Evolutionary conservation across 306 rosid genomes (phyloP).

Genomic region (Lagenaria siceraria): DNA sequence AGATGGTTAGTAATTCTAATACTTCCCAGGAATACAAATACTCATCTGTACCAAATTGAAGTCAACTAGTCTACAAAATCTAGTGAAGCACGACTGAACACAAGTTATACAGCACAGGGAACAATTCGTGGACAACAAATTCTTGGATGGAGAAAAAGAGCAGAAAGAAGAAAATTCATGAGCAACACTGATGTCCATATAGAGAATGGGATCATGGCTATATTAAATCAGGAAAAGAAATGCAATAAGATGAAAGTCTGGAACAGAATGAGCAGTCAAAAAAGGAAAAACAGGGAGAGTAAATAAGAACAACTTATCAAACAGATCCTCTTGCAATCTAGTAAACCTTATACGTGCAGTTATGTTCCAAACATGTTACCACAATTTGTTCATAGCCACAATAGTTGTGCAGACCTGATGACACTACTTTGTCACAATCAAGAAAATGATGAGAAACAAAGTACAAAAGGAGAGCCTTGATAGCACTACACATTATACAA

Average conservation of each 20-base stretch:
- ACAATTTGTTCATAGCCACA: neutral
- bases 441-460: neutral
- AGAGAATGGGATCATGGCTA: neutral
- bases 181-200: neutral
- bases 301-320: neutral
- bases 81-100: neutral
- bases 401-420: neutral
- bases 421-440: neutral
- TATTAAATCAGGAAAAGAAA: neutral
- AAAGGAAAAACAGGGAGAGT: neutral
- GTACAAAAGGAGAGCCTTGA: neutral
- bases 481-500: neutral
- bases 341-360: neutral
- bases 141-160: neutral
- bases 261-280: neutral
- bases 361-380: neutral
- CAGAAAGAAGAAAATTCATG: neutral
- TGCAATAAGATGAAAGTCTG: neutral
- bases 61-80: neutral
- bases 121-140: neutral
- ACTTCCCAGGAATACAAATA: neutral
- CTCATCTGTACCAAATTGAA: neutral
- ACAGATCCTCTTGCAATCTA: neutral
- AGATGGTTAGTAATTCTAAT: too few relatives aligned
- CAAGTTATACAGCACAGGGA: neutral